Evolutionary conservation across 768 basidiomycete genomes (phyloP).

Genomic region (Trametes cubensis): DNA sequence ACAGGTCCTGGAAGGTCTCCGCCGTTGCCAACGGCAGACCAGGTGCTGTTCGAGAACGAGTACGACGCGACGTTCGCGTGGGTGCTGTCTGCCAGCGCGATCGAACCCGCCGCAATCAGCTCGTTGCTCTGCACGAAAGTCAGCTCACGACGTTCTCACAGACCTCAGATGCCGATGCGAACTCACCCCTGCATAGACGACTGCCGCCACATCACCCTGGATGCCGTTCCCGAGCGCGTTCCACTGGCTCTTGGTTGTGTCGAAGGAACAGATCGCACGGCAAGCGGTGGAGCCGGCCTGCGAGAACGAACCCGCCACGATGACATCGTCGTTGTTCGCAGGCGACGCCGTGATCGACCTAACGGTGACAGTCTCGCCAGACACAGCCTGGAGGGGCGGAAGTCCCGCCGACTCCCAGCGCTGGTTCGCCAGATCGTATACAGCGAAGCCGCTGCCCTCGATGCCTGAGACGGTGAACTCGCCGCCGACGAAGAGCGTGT

Average conservation of each 20-base stretch:
- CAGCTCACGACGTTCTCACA: neutral
- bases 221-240: slow-evolving; percentile 77
- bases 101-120: slow-evolving; percentile 80
- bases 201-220: slow-evolving; percentile 75
- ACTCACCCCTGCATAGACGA: slow-evolving; percentile 83
- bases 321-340: slow-evolving; percentile 59
- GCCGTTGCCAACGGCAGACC: slow-evolving; percentile 67
- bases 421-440: slow-evolving; percentile 73
- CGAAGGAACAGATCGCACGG: slow-evolving; percentile 76
- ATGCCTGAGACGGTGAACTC: slow-evolving; percentile 69
- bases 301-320: slow-evolving; percentile 88
- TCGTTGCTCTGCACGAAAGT: slow-evolving; percentile 52
- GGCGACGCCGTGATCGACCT: slow-evolving; percentile 69
- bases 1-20: slow-evolving; percentile 82
- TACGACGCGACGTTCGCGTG: slow-evolving; percentile 75
- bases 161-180: too few relatives aligned
- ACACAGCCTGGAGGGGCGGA: slow-evolving; percentile 59
- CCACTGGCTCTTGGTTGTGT: slow-evolving; percentile 75
- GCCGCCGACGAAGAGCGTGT: slow-evolving; percentile 81
- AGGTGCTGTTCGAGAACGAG: slow-evolving; percentile 70
- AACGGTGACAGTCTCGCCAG: slow-evolving; percentile 62
- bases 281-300: slow-evolving; percentile 77
- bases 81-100: slow-evolving; percentile 65
- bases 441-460: slow-evolving; percentile 67
- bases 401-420: slow-evolving; percentile 63